A percentile compares a stretch with the other conserved stretches of the same genome.
These are phyloP conservation scores for Coffea humblotiana DNA, from an alignment of 305 asterid species.

Conservation along the genomic window DNA sequence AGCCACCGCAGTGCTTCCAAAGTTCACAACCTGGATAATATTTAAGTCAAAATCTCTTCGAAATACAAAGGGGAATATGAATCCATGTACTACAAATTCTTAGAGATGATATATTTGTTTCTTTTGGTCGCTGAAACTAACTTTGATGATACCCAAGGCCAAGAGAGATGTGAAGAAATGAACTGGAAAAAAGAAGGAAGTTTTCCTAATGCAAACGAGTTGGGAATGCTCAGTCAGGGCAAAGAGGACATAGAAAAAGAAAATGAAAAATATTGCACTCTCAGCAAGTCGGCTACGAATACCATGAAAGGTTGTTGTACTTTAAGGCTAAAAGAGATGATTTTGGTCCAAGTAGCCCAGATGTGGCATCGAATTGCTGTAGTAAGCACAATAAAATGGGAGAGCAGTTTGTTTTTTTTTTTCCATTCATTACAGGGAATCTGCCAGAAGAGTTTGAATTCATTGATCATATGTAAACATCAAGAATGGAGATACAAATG, in stretches of 20 bases:
- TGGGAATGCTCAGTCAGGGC: background rate
- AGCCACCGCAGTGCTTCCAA: slow-evolving; percentile 15
- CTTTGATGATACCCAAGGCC: background rate
- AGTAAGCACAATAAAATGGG: background rate
- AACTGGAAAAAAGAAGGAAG: background rate
- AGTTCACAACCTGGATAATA: slow-evolving; percentile 33
- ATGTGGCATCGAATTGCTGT: background rate
- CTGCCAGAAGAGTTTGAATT: background rate
- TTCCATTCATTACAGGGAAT: background rate
- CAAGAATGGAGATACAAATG: background rate
- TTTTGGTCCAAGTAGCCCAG: background rate
- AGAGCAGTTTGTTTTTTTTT: no score
- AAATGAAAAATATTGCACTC: no score
- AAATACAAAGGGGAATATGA: background rate
- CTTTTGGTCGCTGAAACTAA: background rate
- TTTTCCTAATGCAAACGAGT: background rate
- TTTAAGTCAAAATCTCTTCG: background rate
- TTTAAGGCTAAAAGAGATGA: background rate
- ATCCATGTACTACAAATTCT: background rate
- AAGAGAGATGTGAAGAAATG: background rate
- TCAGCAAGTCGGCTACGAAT: background rate
- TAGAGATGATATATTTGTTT: background rate
- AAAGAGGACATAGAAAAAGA: no score
- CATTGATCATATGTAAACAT: background rate
- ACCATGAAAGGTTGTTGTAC: background rate